phyloP scores from a whole-genome alignment of 108 stramenopile species.

The Cylindrotheca closterium region DNA sequence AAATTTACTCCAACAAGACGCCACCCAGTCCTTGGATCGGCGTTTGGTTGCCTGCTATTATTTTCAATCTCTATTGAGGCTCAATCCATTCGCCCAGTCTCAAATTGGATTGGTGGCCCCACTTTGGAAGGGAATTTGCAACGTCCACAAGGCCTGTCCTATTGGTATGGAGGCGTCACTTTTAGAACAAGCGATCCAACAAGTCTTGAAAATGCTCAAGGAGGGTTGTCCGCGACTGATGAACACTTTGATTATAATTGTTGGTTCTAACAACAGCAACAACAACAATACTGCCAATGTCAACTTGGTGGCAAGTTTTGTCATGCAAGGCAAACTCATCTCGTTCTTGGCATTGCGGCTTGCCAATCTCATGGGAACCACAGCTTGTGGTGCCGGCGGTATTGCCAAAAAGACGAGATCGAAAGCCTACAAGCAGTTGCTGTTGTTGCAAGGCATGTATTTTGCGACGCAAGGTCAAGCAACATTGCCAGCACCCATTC shows the following conservation, averaged over 20 bases:
- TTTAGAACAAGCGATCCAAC: slow-evolving; percentile 11
- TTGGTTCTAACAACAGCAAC: background rate
- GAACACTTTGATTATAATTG: background rate
- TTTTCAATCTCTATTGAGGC: slow-evolving; percentile 1
- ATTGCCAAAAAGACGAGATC: background rate
- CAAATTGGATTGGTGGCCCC: slow-evolving; percentile 10
- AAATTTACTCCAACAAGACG: slow-evolving; percentile 5
- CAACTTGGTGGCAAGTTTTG: too few species aligned
- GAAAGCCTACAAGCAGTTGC: background rate
- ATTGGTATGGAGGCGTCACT: too few species aligned
- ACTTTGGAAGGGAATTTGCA: slow-evolving; percentile 7
- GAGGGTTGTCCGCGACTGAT: slow-evolving; percentile 5
- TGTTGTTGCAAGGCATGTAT: background rate
- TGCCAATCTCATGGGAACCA: background rate
- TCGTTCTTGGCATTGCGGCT: slow-evolving; percentile 9
- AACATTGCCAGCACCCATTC: background rate
- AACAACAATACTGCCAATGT: background rate
- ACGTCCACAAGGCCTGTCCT: slow-evolving; percentile 3
- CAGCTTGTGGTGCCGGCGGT: too few species aligned
- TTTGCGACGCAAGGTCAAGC: background rate
- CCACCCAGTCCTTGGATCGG: slow-evolving; percentile 3
- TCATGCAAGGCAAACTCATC: background rate
- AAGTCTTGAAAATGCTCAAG: background rate
- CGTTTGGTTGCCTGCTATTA: slow-evolving; percentile 5
- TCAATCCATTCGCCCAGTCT: background rate